Base-by-base conservation (phyloP, 2,329 filamentous ascomycete species). In the Elsinoe australis region DNA sequence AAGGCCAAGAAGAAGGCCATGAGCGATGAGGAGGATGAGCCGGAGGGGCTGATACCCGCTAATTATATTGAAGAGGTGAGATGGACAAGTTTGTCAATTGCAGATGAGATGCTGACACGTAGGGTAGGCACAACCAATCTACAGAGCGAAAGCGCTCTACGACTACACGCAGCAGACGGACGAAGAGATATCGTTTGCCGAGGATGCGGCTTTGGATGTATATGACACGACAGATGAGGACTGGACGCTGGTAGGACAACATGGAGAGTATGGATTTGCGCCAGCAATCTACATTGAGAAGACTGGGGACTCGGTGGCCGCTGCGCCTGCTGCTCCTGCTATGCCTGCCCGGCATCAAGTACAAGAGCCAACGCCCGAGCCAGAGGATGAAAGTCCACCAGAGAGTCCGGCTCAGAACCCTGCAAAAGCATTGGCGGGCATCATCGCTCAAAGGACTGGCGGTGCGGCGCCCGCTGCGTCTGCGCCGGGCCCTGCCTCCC, bases 161-260 rank as follows among this genome's bases (percentile, higher is more conserved):
- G 92, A 98, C 66, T 98, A 98, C 66, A 86, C 86, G 44, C 80
- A 90, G 58, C 92, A 98, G 70, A 98, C 92, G 18, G 92, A 98
- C 62, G 92, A 98, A 67, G 92, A 98, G 68, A 74, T 98, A 7
- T 96, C 90, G 18, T 96, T 98, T 63, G 78, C 86, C 41, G 92
- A 98, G 70, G 89, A 95, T 62, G 82, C 84, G 32, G 69, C 79
- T 35, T 75, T 98, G 41, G 73, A 85, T 52, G 85, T 98, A 39
- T 96, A 86, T 68, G 92, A 98, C 66, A 82, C 76, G 7, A 84
- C 87, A 4, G 92, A 98, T 65, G 87, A 87, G 10, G 92, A 98
- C 67, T 98, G 92, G 92, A 95, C 92, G 53, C 72, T 98, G 42
- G 90, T 94, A 22, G 89, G 90, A 14, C 71, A 83, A 35, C 81